Conservation (phyloP, 768 basidiomycete species). For the Tremella yokohamensis region DNA sequence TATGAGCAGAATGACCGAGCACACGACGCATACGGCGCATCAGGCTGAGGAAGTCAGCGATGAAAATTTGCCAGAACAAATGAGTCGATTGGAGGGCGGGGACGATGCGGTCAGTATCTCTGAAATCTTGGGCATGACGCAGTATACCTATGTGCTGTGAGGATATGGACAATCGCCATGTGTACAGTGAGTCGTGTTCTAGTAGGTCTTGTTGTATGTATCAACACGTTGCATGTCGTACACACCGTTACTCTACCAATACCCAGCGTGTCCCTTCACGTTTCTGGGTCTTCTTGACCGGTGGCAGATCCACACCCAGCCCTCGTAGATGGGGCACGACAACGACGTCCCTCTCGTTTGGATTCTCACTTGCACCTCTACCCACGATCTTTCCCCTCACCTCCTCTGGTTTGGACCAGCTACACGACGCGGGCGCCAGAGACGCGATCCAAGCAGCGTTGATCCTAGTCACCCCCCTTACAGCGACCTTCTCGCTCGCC, state of each 20-base stretch:
- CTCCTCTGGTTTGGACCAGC: conserved; percentile 79
- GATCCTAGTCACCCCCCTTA: conserved; percentile 70
- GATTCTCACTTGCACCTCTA: conserved; percentile 43
- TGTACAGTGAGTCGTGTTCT: too few species aligned
- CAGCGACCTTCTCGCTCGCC: conserved; percentile 69
- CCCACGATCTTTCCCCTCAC: conserved; percentile 43
- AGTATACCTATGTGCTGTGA: too few species aligned
- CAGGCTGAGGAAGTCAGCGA: too few species aligned
- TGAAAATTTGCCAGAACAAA: too few species aligned
- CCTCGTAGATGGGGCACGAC: conserved; percentile 80
- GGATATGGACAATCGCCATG: too few species aligned
- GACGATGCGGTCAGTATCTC: too few species aligned
- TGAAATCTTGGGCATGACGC: too few species aligned
- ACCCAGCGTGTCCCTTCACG: conserved; percentile 52
- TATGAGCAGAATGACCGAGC: too few species aligned
- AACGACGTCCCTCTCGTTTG: conserved; percentile 58
- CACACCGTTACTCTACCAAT: conserved; percentile 22
- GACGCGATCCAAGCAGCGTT: conserved; percentile 83
- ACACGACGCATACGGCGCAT: too few species aligned
- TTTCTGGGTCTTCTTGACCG: conserved; percentile 57
- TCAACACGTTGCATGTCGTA: background rate
- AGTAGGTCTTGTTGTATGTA: too few species aligned
- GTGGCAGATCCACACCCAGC: conserved; percentile 80
- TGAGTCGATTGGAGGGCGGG: too few species aligned
- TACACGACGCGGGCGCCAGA: conserved; percentile 76